Conservation (phyloP, 345 rosid species). For the Carallia pectinifolia region DNA sequence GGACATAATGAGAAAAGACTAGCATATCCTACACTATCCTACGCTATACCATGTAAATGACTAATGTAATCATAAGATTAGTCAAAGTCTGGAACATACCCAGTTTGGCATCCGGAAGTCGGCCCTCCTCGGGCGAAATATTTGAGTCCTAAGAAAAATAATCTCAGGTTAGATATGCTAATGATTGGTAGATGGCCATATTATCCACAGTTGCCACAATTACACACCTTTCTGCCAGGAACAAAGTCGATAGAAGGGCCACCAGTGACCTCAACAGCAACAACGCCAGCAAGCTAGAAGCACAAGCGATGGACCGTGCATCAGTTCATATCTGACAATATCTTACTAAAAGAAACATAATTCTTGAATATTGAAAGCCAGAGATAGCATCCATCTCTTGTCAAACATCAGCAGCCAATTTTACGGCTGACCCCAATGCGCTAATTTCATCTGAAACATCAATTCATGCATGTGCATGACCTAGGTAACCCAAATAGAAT, state of each 20-base stretch:
- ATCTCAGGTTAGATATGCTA: slow-evolving; percentile 14
- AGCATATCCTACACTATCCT: too few species aligned
- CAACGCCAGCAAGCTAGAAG: slow-evolving; percentile 88
- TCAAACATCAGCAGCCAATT: not conserved
- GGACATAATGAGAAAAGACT: too few species aligned
- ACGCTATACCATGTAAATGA: too few species aligned
- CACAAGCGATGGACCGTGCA: slow-evolving; percentile 2
- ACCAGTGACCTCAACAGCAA: slow-evolving; percentile 95
- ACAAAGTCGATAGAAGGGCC: slow-evolving; percentile 79
- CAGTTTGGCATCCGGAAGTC: slow-evolving; percentile 85
- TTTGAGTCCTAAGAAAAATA: slow-evolving; percentile 60
- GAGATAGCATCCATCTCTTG: not conserved
- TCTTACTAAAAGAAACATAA: not conserved
- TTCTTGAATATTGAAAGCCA: not conserved
- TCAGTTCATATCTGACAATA: slow-evolving; percentile 6
- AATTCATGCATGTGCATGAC: not conserved
- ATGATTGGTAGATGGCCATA: slow-evolving; percentile 11
- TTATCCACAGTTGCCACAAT: slow-evolving; percentile 10
- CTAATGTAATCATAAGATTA: not conserved
- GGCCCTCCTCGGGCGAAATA: slow-evolving; percentile 68
- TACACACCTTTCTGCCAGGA: slow-evolving; percentile 80
- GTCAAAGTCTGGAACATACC: slow-evolving; percentile 37
- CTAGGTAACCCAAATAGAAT: not conserved
- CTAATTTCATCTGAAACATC: not conserved
- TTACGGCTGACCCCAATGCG: not conserved